A percentile compares a stretch with the other conserved stretches of the same genome.
Evolutionary conservation across 169 alveolate genomes (phyloP).

Genomic region (Perkinsus olseni): DNA sequence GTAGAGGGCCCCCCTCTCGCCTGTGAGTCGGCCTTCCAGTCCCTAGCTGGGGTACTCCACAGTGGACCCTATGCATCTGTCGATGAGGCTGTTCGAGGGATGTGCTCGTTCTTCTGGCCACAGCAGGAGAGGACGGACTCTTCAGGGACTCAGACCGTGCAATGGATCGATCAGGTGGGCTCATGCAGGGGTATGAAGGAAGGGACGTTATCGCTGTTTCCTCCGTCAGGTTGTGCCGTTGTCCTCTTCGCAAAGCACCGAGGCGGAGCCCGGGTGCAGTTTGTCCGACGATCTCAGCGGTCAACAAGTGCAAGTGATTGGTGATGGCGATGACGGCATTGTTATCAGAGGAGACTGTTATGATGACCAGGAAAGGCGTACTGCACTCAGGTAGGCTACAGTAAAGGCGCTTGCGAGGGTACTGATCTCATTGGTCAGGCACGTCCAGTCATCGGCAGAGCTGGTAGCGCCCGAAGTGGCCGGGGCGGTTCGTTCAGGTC

Average conservation of each 20-base stretch:
- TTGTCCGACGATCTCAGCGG: not conserved
- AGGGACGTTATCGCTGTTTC: too few species aligned
- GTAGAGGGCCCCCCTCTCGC: not conserved
- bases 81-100: not conserved
- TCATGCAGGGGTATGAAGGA: too few species aligned
- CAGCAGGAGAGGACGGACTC: not conserved
- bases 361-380: not conserved
- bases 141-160: not conserved
- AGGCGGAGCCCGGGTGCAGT: not conserved
- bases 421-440: too few species aligned
- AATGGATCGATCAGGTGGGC: not conserved
- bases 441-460: not conserved
- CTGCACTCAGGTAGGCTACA: not conserved
- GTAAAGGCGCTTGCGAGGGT: not conserved
- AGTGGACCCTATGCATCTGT: not conserved
- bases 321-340: not conserved
- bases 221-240: too few species aligned
- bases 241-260: too few species aligned
- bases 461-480: not conserved
- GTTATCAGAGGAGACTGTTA: not conserved
- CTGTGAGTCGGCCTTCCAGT: not conserved
- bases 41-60: not conserved
- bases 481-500: not conserved
- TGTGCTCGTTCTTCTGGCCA: not conserved
- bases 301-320: not conserved